Base-by-base conservation (phyloP, 2,329 filamentous ascomycete species). In the Cladosporium austrohemisphaericum region DNA sequence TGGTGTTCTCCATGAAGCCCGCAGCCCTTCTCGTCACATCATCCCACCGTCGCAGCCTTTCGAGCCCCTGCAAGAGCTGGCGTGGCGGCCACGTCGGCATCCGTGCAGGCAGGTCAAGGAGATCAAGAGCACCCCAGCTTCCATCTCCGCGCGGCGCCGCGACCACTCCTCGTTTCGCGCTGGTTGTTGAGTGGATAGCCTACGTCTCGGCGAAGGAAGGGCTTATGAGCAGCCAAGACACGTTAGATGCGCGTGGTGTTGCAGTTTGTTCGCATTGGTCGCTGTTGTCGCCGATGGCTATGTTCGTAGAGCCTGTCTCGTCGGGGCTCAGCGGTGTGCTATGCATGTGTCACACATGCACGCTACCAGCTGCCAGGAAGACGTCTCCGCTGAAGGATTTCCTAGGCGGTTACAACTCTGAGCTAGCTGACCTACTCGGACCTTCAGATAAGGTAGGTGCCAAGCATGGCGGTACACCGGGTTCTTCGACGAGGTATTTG, bases 101-200 rank as follows among this genome's bases (percentile, higher is more conserved):
- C 38, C 26, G 38, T 41, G 26, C 37, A 41, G 26, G 9, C 37
- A n/a, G n/a, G n/a, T n/a, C n/a, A n/a, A n/a, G n/a, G n/a, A n/a
- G n/a, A n/a, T n/a, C n/a, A n/a, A n/a, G 7, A 38, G 8, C 14
- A 32, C 11, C 13, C 8, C 25, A 40, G 37, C 11, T 5, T 14
- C 38, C 38, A 41, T 9, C 23, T 29, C n/a, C 29, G n/a, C 41
- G 41, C 41, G 29, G 29, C 41, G 19, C 26, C 29, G 20, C 20
- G 22, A 18, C 13, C 36, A 14, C 5, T 5, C 5, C 18, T 14
- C n/a, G 38, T 20, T 20, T 47, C 43, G 33, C 22, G 25, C 33
- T 38, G 13, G 18, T n/a, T 19, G 16, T 9, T 18, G 19, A 29
- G 43, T 47, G 33, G 44, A 16, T n/a, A 31, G 25, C 20, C 20